Evolutionary conservation across 2,329 filamentous ascomycete species (phyloP), one percentile per base, ranked within the genome.

Genomic region (Celoporthe dispersa): DNA sequence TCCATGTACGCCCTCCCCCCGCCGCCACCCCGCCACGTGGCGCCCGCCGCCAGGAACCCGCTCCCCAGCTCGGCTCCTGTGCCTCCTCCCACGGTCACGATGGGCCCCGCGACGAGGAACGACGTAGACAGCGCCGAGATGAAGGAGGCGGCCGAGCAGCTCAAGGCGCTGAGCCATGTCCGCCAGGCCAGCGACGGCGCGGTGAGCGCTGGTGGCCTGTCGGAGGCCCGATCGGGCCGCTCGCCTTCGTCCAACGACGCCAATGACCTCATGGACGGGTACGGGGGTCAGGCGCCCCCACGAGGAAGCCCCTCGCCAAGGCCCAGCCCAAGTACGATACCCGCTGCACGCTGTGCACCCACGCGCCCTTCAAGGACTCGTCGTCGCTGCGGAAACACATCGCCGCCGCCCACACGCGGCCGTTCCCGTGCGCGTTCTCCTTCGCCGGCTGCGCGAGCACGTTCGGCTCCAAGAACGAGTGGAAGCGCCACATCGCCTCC

Each of bases 381-480:
- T 91, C 89, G 0, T 90, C 89, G 0, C 79, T 91, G 51, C 84
- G 88, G 41, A 91, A 91, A 75, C 90, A 92, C 75, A 86, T 91
- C 64, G 89, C 90, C 7, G 89, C 90, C 1, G 88, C 89, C 2
- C 90, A 92, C 72, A 92, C 90, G 0, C 86, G 90, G 28, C 90
- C 91, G 0, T 98, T 98, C 75, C 89, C 91, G 0, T 99, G 95
- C 77, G 92, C 93, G 2, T 95, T 98, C 77, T 90, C 91, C 0
- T 91, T 91, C 75, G 97, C 95, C 55, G 93, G 92, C 25, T 99
- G 95, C 79, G 83, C 81, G 0, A 94, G 93, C 74, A 93, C 90
- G 0, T 98, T 98, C 78, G 90, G 91, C 1, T 95, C 93, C 22
- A 98, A 98, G 81, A 98, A 98, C 77, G 95, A 98, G 79, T 99